Percentiles rank a stretch among this genome's conserved stretches.
phyloP scores from a whole-genome alignment of 2,329 filamentous ascomycete genomes.

The Grosmannia penicillata region DNA sequence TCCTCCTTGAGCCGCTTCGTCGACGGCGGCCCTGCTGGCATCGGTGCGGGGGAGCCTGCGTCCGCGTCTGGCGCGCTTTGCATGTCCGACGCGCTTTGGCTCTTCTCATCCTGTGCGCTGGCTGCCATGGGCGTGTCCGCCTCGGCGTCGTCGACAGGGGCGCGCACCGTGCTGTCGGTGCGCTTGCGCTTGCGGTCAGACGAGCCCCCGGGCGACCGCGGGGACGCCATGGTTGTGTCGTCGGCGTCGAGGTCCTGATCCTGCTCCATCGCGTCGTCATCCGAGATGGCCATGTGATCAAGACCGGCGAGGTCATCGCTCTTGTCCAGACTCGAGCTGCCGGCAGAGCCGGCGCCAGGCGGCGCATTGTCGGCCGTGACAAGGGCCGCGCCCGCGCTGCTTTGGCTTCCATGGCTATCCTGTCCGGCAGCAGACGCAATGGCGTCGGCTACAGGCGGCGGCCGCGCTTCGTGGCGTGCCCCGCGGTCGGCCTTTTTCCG shows the following conservation, averaged over 20 bases:
- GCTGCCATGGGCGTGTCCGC: too few relatives aligned
- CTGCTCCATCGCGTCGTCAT: constrained; percentile 32
- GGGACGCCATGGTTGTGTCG: not conserved
- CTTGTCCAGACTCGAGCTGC: not conserved
- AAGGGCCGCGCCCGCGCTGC: too few relatives aligned
- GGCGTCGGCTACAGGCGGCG: too few relatives aligned
- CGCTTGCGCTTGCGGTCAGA: constrained; percentile 53
- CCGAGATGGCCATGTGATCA: constrained; percentile 20
- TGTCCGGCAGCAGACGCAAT: too few relatives aligned
- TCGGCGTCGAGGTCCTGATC: not conserved
- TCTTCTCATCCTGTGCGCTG: too few relatives aligned
- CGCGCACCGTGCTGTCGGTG: constrained; percentile 13
- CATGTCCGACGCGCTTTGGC: too few relatives aligned
- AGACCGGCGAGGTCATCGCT: constrained; percentile 11
- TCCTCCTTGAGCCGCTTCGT: constrained; percentile 41
- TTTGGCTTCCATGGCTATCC: too few relatives aligned
- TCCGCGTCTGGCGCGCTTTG: not conserved
- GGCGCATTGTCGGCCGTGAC: not conserved
- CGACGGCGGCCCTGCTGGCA: constrained; percentile 40
- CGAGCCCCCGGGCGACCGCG: constrained; percentile 28
- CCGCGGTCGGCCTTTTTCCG: constrained; percentile 40
- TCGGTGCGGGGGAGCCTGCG: constrained; percentile 26
- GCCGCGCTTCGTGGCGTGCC: not conserved
- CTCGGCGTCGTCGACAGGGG: not conserved
- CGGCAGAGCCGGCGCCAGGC: not conserved